Base-by-base conservation (phyloP, 2,329 filamentous ascomycete species). In the Neonectria faginata region DNA sequence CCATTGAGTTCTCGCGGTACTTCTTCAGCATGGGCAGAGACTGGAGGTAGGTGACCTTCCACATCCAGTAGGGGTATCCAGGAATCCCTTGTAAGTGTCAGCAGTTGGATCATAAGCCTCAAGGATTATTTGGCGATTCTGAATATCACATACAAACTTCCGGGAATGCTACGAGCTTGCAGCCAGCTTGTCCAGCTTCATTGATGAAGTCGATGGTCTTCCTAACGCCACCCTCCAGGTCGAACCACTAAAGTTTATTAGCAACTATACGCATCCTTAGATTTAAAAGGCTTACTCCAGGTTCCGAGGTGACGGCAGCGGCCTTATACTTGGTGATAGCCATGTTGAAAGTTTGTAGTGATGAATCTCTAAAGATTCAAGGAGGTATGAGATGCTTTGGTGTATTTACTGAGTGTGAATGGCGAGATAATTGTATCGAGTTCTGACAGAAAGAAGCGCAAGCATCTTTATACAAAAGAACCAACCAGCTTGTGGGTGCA, bases 141-240 rank as follows among this genome's bases (percentile, higher is more conserved):
- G 3, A n/a, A 4, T 25, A 10, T 25, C 2, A 61, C 71, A 53
- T 62, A 68, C 72, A 87, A 39, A 81, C 81, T 73, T 87, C 84
- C 0, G 85, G 83, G 57, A 88, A 88, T 0, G 82, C 80, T 4
- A 91, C 74, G 2, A 91, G 76, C 62, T 87, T 81, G 2, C 86
- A 86, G 1, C 83, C 84, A 47, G 85, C 82, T 5, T 75, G 67
- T 1, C 84, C 84, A 1, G 88, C 88, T 68, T 87, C 83, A 41
- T 80, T 75, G 67, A 91, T 89, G 55, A 89, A 79, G 0, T 76
- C 71, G 68, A 85, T 84, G 8, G 88, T 88, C 73, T 90, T 90
- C 2, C 80, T 73, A 1, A 90, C 83, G 2, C 82, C 80, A 0
- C 74, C 83, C 8, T 82, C 77, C 2, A 90, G 81, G 69, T 91